Conservation (phyloP, 164 flowering plant species). For the Annona cherimola region DNA sequence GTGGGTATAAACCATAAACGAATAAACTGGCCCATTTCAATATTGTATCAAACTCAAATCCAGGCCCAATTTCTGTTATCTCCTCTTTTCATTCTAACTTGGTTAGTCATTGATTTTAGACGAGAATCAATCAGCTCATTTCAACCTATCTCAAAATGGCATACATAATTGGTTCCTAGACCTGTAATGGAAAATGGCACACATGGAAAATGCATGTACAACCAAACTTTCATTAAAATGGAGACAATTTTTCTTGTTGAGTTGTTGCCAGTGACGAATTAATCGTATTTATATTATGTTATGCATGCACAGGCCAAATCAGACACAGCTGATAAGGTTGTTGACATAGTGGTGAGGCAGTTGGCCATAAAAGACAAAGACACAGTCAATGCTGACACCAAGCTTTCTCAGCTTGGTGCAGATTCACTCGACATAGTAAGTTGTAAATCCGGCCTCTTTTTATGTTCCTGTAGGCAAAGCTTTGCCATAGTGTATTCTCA, state of each 20-base stretch:
- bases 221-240: neutral
- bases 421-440: slow-evolving; percentile 56
- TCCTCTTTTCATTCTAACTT: neutral
- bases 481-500: neutral
- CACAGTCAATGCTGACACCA: slow-evolving; percentile 32
- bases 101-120: neutral
- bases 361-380: slow-evolving; percentile 33
- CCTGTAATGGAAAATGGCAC: neutral
- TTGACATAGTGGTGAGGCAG: slow-evolving; percentile 42
- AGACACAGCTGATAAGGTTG: slow-evolving; percentile 42
- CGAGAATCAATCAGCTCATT: too few species aligned
- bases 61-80: too few species aligned
- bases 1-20: neutral
- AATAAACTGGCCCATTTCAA: too few species aligned
- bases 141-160: too few species aligned
- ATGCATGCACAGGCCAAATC: slow-evolving; percentile 36
- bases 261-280: neutral
- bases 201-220: neutral
- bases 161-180: too few species aligned
- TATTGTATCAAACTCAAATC: too few species aligned
- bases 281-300: neutral
- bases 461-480: neutral
- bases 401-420: slow-evolving; percentile 43
- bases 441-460: neutral
- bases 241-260: neutral